phyloP scores from a whole-genome alignment of 2,329 filamentous ascomycete genomes.

The Dactylonectria estremocensis region DNA sequence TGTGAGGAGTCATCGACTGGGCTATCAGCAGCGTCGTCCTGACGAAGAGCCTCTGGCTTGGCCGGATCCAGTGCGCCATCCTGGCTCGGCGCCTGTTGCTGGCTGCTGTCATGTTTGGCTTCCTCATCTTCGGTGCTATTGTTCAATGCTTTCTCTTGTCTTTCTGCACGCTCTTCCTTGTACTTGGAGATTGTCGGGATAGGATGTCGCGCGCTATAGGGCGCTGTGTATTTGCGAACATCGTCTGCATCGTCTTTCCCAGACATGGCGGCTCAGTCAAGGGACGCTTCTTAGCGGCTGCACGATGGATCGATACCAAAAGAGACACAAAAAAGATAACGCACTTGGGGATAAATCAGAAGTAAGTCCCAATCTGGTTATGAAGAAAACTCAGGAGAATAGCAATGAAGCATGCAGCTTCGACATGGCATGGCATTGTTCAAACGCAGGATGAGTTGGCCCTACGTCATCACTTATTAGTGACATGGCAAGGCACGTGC shows the following conservation, averaged over 20 bases:
- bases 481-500: slow-evolving; percentile 38
- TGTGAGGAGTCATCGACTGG: slow-evolving; percentile 34
- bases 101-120: slow-evolving; percentile 32
- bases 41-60: slow-evolving; percentile 28
- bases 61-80: neutral
- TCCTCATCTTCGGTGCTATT: slow-evolving; percentile 45
- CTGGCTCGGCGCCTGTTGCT: slow-evolving; percentile 7
- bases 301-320: slow-evolving; percentile 10
- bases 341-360: slow-evolving; percentile 1
- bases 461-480: slow-evolving; percentile 45
- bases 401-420: slow-evolving; percentile 2
- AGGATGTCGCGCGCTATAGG: slow-evolving; percentile 60
- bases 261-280: slow-evolving; percentile 50
- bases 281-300: slow-evolving; percentile 13
- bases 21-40: slow-evolving; percentile 32
- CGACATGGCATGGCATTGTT: slow-evolving; percentile 10
- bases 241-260: slow-evolving; percentile 57
- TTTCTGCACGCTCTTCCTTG: slow-evolving; percentile 61
- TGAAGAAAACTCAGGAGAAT: neutral
- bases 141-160: slow-evolving; percentile 58
- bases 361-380: neutral
- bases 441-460: slow-evolving; percentile 39
- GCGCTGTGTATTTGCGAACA: slow-evolving; percentile 55
- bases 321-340: slow-evolving; percentile 11
- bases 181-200: slow-evolving; percentile 67